Conservation (phyloP, 1,284 basidiomycete species). For the Pterulicium gracile region DNA sequence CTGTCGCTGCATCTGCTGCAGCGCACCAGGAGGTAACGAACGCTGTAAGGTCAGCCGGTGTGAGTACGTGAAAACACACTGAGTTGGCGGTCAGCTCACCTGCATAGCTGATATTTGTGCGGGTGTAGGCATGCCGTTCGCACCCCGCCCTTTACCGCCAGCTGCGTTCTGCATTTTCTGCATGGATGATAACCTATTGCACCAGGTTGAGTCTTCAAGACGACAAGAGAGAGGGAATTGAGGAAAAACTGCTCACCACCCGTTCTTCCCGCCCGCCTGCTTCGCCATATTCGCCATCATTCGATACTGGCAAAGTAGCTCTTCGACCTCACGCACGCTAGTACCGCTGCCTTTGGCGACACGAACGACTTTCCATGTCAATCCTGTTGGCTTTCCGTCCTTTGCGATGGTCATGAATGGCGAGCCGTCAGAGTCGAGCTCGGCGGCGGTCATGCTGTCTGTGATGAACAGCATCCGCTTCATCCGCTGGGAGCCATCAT, state of each 20-base stretch:
- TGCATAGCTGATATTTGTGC: slow-evolving; percentile 92
- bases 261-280: slow-evolving; percentile 93
- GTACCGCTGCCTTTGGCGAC: slow-evolving; percentile 96
- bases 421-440: slow-evolving; percentile 94
- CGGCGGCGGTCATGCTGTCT: slow-evolving; percentile 90
- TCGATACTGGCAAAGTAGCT: slow-evolving; percentile 87
- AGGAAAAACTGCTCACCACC: slow-evolving; percentile 48
- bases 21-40: slow-evolving; percentile 81
- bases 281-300: slow-evolving; percentile 99
- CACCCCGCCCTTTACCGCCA: slow-evolving; percentile 76
- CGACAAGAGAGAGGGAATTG: no score
- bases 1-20: slow-evolving; percentile 78
- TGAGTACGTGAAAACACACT: no score
- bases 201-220: slow-evolving; percentile 4
- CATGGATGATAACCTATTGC: slow-evolving; percentile 65
- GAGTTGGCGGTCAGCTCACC: slow-evolving; percentile 31
- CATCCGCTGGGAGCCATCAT: slow-evolving; percentile 85
- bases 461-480: slow-evolving; percentile 99
- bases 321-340: slow-evolving; percentile 93
- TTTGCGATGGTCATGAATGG: slow-evolving; percentile 79
- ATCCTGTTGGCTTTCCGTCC: slow-evolving; percentile 69
- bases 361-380: slow-evolving; percentile 81
- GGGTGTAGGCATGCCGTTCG: slow-evolving; percentile 79
- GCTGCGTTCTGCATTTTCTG: slow-evolving; percentile 85
- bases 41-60: slow-evolving; percentile 42